A percentile compares a stretch with the other conserved stretches of the same genome.
These are phyloP conservation scores for Ophiocordyceps sinensis DNA, from an alignment of 2,329 filamentous ascomycete genomes.

Conservation along the genomic window DNA sequence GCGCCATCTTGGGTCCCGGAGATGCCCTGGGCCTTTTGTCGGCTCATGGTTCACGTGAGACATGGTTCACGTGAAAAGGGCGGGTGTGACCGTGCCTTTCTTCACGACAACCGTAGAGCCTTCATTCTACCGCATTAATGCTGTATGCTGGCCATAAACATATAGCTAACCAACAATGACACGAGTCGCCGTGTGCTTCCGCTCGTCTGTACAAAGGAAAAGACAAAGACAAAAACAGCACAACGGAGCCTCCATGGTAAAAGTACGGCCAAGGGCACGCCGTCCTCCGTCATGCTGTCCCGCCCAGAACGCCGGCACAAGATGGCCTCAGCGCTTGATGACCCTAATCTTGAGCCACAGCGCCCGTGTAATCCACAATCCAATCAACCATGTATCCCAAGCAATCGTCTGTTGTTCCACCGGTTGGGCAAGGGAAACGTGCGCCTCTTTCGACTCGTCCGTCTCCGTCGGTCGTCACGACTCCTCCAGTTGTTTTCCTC, in stretches of 20 bases:
- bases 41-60: too few species aligned
- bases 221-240: background rate
- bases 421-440: background rate
- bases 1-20: too few species aligned
- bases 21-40: too few species aligned
- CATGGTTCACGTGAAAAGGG: too few species aligned
- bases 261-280: background rate
- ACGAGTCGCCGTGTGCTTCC: background rate
- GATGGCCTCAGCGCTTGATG: constrained; percentile 7
- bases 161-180: too few species aligned
- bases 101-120: too few species aligned
- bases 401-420: background rate
- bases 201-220: background rate
- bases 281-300: background rate
- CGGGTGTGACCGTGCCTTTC: too few species aligned
- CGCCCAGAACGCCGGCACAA: constrained; percentile 4
- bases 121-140: too few species aligned
- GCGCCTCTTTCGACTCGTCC: background rate
- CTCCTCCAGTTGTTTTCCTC: too few species aligned
- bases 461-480: too few species aligned
- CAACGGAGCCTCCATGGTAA: background rate
- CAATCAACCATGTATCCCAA: background rate
- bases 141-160: too few species aligned
- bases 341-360: constrained; percentile 1
- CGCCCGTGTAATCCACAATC: background rate